Percentiles rank a stretch among this genome's conserved stretches.
Evolutionary conservation across 805 yeast genomes (phyloP).

Genomic region (Tetrapisispora namnaoensis): DNA sequence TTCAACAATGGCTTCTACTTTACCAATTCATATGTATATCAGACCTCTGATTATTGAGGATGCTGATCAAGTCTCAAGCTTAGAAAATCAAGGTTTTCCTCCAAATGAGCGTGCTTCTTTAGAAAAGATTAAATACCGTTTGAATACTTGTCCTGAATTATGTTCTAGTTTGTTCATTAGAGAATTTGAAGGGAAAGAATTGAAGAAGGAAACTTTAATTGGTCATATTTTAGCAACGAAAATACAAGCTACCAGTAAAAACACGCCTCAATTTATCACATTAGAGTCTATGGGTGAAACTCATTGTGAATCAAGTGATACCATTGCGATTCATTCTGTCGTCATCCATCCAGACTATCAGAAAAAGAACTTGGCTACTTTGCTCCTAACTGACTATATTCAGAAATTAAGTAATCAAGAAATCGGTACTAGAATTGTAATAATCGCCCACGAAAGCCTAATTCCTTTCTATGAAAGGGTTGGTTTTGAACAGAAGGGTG

Average conservation of each 20-base stretch:
- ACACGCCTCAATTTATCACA: conserved; percentile 15
- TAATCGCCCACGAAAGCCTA: conserved; percentile 62
- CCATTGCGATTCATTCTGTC: conserved; percentile 74
- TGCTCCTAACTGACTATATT: conserved; percentile 77
- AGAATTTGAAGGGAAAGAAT: conserved; percentile 36
- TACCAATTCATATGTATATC: conserved; percentile 54
- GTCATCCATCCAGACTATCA: conserved; percentile 71
- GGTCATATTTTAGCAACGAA: conserved; percentile 81
- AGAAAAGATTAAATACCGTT: conserved; percentile 59
- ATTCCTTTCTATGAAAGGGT: conserved; percentile 70
- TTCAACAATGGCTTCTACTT: conserved; percentile 26
- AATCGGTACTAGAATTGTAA: conserved; percentile 65
- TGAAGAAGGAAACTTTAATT: conserved; percentile 50
- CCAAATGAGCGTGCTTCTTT: conserved; percentile 55
- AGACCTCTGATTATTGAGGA: conserved; percentile 79
- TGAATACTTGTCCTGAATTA: conserved; percentile 79
- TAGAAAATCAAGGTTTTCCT: conserved; percentile 66
- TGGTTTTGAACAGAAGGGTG: conserved; percentile 68
- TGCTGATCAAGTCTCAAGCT: conserved; percentile 44
- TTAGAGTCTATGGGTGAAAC: conserved; percentile 31
- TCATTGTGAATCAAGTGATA: conserved; percentile 64
- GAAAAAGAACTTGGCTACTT: conserved; percentile 73
- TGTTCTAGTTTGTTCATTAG: conserved; percentile 81
- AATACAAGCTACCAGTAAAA: conserved; percentile 25
- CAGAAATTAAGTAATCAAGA: conserved; percentile 84